Percentiles rank a stretch among this genome's conserved stretches.
These are phyloP conservation scores for Trichoderma cornu-damae DNA, from an alignment of 2,329 filamentous ascomycete species.

Conservation along the genomic window DNA sequence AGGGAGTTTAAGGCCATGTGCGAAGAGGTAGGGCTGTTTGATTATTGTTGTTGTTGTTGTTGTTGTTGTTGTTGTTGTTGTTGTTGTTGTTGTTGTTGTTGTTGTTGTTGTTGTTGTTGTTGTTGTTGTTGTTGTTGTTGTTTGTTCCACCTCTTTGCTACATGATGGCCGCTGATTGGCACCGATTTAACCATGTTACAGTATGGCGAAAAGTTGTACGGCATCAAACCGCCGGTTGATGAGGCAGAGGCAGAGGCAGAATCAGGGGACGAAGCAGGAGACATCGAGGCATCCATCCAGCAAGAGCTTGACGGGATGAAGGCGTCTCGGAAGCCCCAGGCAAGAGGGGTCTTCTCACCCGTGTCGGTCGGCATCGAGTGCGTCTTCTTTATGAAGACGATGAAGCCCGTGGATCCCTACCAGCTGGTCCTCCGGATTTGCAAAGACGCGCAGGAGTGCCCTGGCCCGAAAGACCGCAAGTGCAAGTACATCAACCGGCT, in stretches of 20 bases:
- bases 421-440: conserved; percentile 52
- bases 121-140: too few relatives aligned
- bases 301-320: conserved; percentile 65
- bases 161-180: conserved; percentile 18
- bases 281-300: conserved; percentile 52
- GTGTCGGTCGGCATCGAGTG: conserved; percentile 56
- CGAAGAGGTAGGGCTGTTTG: conserved; percentile 45
- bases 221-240: conserved; percentile 38
- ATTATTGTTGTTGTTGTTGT: too few relatives aligned
- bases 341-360: conserved; percentile 47
- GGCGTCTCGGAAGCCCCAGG: conserved; percentile 35
- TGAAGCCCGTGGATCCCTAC: conserved; percentile 51
- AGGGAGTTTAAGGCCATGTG: conserved; percentile 63
- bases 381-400: conserved; percentile 57
- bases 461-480: conserved; percentile 40
- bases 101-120: too few relatives aligned
- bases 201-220: conserved; percentile 62
- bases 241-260: conserved; percentile 16
- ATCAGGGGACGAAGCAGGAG: conserved; percentile 29
- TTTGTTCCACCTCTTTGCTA: too few relatives aligned
- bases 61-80: too few relatives aligned
- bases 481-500: conserved; percentile 55
- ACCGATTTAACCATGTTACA: conserved; percentile 33
- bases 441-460: conserved; percentile 45
- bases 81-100: too few relatives aligned